Percentiles rank a stretch among this genome's conserved stretches.
These are phyloP conservation scores for Rhodosporidiobolus odoratus DNA, from an alignment of 768 basidiomycete genomes.

Conservation along the genomic window DNA sequence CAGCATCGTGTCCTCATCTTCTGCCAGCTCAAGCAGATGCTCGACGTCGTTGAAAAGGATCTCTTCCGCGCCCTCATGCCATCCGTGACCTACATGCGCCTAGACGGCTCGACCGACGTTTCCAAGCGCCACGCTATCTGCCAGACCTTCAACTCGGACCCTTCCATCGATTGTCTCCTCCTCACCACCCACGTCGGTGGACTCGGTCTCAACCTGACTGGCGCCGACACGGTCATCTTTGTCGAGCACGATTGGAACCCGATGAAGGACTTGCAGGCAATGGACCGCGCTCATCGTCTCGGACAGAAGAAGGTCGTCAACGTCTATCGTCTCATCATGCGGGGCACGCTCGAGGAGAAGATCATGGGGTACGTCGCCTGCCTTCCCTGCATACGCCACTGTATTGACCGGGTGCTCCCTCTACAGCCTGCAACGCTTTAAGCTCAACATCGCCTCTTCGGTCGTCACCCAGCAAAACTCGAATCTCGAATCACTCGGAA, in stretches of 20 bases:
- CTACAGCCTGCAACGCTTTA: constrained; percentile 88
- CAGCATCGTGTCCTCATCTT: constrained; percentile 99
- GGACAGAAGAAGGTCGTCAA: constrained; percentile 99
- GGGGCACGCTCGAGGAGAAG: constrained; percentile 96
- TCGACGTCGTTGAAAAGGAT: constrained; percentile 91
- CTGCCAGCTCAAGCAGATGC: constrained; percentile 99
- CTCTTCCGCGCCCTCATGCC: constrained; percentile 90
- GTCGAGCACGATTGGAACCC: constrained; percentile 99
- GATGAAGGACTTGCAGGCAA: constrained; percentile 98
- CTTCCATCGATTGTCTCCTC: constrained; percentile 90
- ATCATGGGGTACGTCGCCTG: constrained; percentile 83
- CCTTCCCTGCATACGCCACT: background rate
- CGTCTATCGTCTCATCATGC: constrained; percentile 93
- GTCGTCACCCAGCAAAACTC: constrained; percentile 97
- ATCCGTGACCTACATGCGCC: constrained; percentile 93
- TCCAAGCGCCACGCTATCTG: constrained; percentile 94
- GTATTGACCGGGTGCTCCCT: background rate
- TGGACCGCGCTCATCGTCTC: constrained; percentile 96
- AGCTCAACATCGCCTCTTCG: constrained; percentile 93
- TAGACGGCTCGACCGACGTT: constrained; percentile 87
- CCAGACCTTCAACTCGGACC: constrained; percentile 96
- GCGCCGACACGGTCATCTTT: constrained; percentile 98
- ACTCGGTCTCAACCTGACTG: constrained; percentile 88
- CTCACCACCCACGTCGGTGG: constrained; percentile 97
- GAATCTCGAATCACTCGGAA: constrained; percentile 90